Evolutionary conservation across 495 filamentous ascomycete species (phyloP), one percentile per base, ranked within the genome.

Genomic region (Astrocystis sublimbata): DNA sequence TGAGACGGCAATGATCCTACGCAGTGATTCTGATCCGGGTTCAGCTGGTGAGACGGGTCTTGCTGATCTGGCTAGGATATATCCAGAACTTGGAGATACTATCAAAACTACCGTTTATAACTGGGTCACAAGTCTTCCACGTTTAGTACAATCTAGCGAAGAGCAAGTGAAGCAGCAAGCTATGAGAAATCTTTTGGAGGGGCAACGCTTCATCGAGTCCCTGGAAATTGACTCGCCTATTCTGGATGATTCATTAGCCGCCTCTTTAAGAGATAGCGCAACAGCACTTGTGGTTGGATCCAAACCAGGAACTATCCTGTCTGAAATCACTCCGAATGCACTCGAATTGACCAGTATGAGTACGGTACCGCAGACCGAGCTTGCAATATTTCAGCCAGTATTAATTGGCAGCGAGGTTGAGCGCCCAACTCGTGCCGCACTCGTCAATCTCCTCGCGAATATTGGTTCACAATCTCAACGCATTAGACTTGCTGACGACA

Each of bases 141-240:
- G 92, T 38, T 74, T 90, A 10, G 94, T 97, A 85, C 90, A 92
- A 71, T 85, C 87, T 24, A 89, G 86, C 58, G 93, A 99, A 58
- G 92, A 97, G 63, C 81, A 75, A 7, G 75, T 85, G 33, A 96
- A 94, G 68, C 80, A 86, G 41, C 82, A 83, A 66, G 86, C 85
- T 19, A 84, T 97, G 52, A 79, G 83, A 33, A 88, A 90, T 62
- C 84, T 98, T 42, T 86, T 87, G 4, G 85, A 86, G 41, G 86
- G 89, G 0, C 89, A 88, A 60, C 79, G 84, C n/a, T 70, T 96
- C 7, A 76, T 96, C 4, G 81, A 81, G 4, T 81, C 85, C 13
- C 73, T 89, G 30, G 83, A 85, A 30, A 76, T 87, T n/a, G 88
- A 88, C 51, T 89, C 88, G 2, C 83, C 87, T 3, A 81, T 90